Percentiles rank a stretch among this genome's conserved stretches.
Conservation (phyloP, 148 eudicot species). For the Rhododendron ovatum region DNA sequence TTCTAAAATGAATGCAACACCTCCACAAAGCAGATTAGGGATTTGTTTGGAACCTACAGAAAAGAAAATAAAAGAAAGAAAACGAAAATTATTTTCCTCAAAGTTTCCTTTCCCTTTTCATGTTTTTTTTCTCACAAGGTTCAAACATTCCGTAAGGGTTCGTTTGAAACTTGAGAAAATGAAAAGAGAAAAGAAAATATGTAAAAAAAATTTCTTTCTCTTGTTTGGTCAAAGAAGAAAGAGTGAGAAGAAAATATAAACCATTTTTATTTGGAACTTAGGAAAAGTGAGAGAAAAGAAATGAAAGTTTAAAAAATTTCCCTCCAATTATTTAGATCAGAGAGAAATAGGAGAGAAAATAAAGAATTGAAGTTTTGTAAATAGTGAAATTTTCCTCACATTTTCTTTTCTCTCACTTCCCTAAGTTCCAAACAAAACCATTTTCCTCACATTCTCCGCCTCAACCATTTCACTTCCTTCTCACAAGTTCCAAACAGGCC, state of each 20-base stretch:
- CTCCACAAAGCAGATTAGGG: background rate
- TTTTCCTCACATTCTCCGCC: background rate
- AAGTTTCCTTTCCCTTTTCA: background rate
- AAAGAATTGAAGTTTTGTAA: too few species aligned
- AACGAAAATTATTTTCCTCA: background rate
- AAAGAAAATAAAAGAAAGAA: too few species aligned
- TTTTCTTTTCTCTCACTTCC: too few species aligned
- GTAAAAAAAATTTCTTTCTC: too few species aligned
- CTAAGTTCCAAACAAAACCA: background rate
- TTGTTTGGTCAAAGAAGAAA: too few species aligned
- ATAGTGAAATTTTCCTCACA: too few species aligned
- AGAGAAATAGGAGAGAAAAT: too few species aligned
- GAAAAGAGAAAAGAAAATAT: background rate
- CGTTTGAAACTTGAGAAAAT: background rate
- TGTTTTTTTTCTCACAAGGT: background rate
- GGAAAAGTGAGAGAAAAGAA: too few species aligned
- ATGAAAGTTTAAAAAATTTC: too few species aligned
- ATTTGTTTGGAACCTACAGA: background rate
- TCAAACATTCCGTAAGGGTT: background rate
- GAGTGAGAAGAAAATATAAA: too few species aligned
- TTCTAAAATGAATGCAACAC: background rate
- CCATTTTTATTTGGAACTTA: too few species aligned
- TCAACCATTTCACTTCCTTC: background rate
- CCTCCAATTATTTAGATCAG: too few species aligned
- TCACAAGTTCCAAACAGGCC: background rate